Base-by-base conservation (phyloP, 2,329 filamentous ascomycete species). In the Trichoderma sp. region DNA sequence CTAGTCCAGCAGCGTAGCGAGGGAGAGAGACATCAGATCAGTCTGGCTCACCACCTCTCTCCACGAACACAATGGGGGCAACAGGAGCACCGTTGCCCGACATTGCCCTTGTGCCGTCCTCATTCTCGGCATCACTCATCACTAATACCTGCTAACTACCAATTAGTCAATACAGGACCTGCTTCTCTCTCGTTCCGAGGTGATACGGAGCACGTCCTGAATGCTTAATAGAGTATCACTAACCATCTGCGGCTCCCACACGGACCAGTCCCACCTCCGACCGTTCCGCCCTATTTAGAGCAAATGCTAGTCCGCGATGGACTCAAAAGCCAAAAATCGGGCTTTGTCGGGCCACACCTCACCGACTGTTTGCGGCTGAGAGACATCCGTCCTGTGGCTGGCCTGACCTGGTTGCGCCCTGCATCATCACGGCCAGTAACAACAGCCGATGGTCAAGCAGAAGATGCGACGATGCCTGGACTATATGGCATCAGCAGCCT, bases 341-440 rank as follows among this genome's bases (percentile, higher is more conserved):
- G 12, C 67, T 50, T 62, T 69, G 67, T 69, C 67, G 67, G 66
- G 57, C 55, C 39, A 61, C 39, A 28, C 53, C 50, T 67, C 67
- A 69, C 67, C 67, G 67, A 69, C 67, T 69, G 57, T 69, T 62
- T 69, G 67, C 67, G 55, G 67, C 67, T 69, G 67, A 69, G 43
- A 47, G 58, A 15, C 66, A 61, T 34, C 36, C 66, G 66, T 50
- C 26, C 17, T 26, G 50, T 68, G 65, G 65, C 66, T 68, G 66
- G 12, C n/a, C 66, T 61, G 47, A 39, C 55, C 57, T 28, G 17
- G 39, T 43, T 20, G 15, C 11, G 20, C 67, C 67, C 53, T 62
- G 67, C 67, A 69, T 62, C 39, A 68, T 68, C 30, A 50, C 36
- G n/a, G 26, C 57, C 57, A 69, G 67, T 53, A 62, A 23, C 67